Conservation (phyloP, 2,329 filamentous ascomycete species). For the Ophiostoma sp. region DNA sequence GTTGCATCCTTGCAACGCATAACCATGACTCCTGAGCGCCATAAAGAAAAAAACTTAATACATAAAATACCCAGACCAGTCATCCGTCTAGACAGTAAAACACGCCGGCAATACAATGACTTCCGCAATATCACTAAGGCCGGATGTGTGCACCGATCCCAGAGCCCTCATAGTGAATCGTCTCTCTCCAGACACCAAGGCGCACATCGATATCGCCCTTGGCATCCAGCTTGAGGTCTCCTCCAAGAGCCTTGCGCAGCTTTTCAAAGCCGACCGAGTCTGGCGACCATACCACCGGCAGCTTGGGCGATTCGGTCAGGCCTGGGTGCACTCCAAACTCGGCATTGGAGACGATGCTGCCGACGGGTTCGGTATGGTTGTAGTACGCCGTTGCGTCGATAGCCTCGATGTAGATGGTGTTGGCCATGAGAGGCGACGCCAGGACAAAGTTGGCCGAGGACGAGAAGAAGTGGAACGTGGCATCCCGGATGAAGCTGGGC, state of each 20-base stretch:
- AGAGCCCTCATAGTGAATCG: constrained; percentile 62
- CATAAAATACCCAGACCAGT: not conserved
- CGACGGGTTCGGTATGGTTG: constrained; percentile 71
- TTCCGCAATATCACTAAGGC: constrained; percentile 34
- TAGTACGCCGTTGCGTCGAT: constrained; percentile 84
- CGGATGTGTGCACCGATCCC: constrained; percentile 65
- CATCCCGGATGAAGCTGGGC: constrained; percentile 68
- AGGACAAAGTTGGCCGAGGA: constrained; percentile 83
- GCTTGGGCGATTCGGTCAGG: constrained; percentile 61
- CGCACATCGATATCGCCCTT: constrained; percentile 68
- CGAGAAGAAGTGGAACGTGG: constrained; percentile 79
- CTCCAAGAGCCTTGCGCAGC: constrained; percentile 72
- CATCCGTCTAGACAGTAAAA: not conserved
- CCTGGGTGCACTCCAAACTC: constrained; percentile 76
- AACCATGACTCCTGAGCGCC: not conserved
- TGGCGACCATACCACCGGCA: constrained; percentile 78
- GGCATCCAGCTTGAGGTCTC: constrained; percentile 71
- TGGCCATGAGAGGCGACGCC: constrained; percentile 67
- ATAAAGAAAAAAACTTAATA: not conserved
- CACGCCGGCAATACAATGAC: not conserved
- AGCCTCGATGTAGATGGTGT: constrained; percentile 69
- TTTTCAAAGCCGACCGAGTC: constrained; percentile 78
- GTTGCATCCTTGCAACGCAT: not conserved
- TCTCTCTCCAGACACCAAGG: constrained; percentile 69
- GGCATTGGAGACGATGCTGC: constrained; percentile 67